Evolutionary conservation across 2,329 filamentous ascomycete genomes (phyloP).

Genomic region (Graphiopsis chlorocephala): DNA sequence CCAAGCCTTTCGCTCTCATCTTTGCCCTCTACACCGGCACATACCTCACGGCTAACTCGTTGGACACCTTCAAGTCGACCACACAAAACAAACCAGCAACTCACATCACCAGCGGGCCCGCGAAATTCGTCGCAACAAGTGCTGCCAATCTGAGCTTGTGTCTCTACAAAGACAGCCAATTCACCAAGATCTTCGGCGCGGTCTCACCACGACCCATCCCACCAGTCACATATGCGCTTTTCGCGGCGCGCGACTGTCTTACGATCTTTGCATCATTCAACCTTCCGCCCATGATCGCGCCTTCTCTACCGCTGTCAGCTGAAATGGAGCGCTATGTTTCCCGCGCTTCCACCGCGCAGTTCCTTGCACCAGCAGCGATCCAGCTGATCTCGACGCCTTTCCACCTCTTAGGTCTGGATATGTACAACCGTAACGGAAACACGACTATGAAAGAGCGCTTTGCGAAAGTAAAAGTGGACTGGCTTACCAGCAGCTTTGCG

Average conservation of each 20-base stretch:
- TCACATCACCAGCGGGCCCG: conserved; percentile 67
- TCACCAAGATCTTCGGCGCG: conserved; percentile 77
- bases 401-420: conserved; percentile 78
- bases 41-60: conserved; percentile 81
- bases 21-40: conserved; percentile 76
- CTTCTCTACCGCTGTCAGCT: conserved; percentile 51
- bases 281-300: conserved; percentile 74
- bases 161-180: conserved; percentile 81
- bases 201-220: conserved; percentile 57
- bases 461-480: conserved; percentile 68
- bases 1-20: conserved; percentile 67
- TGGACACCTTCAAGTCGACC: conserved; percentile 77
- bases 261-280: conserved; percentile 95
- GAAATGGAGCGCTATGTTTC: conserved; percentile 52
- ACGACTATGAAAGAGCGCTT: conserved; percentile 60
- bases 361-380: conserved; percentile 72
- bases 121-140: conserved; percentile 79
- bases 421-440: conserved; percentile 69
- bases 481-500: conserved; percentile 69
- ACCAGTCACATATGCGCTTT: conserved; percentile 70
- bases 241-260: conserved; percentile 77
- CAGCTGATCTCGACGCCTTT: conserved; percentile 79
- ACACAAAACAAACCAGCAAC: conserved; percentile 55
- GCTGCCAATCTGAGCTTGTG: conserved; percentile 81
- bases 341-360: conserved; percentile 63